These are phyloP conservation scores for Mycena vulgaris DNA, from an alignment of 768 basidiomycete genomes.

Conservation along the genomic window DNA sequence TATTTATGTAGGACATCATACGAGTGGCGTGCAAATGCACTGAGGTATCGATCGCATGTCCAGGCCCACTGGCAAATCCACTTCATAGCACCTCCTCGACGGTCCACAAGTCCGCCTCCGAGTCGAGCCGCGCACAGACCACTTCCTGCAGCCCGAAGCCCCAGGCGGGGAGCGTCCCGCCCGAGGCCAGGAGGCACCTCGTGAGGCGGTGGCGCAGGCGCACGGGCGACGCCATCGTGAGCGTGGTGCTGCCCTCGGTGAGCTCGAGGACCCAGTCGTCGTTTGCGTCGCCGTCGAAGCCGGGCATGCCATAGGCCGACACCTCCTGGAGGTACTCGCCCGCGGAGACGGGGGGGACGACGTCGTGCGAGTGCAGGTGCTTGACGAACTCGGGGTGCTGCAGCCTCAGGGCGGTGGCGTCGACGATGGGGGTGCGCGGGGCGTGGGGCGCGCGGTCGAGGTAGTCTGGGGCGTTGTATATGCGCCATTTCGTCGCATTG, in stretches of 20 bases:
- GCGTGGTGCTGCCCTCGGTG: not conserved
- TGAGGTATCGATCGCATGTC: too few relatives aligned
- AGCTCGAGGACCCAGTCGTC: conserved; percentile 22
- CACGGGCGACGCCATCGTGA: not conserved
- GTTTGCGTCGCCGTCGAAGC: conserved; percentile 19
- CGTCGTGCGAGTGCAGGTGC: conserved; percentile 21
- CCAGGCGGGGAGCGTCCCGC: conserved; percentile 16
- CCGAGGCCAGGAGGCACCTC: conserved; percentile 1
- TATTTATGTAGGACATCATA: too few relatives aligned
- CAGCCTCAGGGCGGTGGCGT: not conserved
- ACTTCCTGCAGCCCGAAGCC: conserved; percentile 24
- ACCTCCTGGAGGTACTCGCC: not conserved
- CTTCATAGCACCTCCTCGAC: conserved; percentile 13
- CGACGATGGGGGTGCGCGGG: not conserved
- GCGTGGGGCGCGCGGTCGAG: not conserved
- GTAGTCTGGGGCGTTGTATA: conserved; percentile 2
- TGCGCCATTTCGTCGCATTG: conserved; percentile 14
- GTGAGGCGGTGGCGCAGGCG: conserved; percentile 5
- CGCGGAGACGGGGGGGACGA: not conserved
- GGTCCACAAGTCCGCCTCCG: conserved; percentile 6
- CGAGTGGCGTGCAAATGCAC: too few relatives aligned
- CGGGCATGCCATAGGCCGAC: conserved; percentile 1
- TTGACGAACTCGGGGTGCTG: conserved; percentile 4
- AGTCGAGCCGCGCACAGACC: not conserved
- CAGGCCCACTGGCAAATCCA: not conserved